phyloP scores from a whole-genome alignment of 2,329 filamentous ascomycete genomes.

The Sporothrix phasma region DNA sequence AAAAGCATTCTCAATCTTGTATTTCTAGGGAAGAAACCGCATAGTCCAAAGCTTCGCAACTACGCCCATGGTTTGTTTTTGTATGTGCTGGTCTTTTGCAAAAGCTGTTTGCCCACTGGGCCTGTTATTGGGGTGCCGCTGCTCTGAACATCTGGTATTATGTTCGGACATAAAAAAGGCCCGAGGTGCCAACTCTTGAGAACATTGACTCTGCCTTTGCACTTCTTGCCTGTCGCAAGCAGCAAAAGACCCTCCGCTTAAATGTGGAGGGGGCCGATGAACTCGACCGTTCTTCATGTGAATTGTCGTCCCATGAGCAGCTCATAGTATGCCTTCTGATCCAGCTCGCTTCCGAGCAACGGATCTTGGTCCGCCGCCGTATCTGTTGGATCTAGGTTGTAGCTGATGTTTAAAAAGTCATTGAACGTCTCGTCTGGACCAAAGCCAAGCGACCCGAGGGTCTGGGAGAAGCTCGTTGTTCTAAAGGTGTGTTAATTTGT shows the following conservation, averaged over 20 bases:
- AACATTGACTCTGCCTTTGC: too few relatives aligned
- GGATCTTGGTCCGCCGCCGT: constrained; percentile 23
- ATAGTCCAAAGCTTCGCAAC: too few relatives aligned
- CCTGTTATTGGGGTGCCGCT: too few relatives aligned
- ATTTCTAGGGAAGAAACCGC: too few relatives aligned
- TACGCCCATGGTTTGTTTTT: too few relatives aligned
- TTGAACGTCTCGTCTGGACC: constrained; percentile 29
- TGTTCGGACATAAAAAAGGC: background rate
- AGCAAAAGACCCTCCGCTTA: too few relatives aligned
- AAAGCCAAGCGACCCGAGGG: constrained; percentile 29
- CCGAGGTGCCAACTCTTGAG: background rate
- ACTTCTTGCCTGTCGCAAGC: background rate
- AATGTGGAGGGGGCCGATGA: too few relatives aligned
- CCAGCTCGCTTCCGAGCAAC: constrained; percentile 26
- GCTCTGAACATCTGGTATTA: too few relatives aligned
- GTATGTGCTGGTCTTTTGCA: too few relatives aligned
- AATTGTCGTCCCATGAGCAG: constrained; percentile 27
- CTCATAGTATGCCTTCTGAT: constrained; percentile 31
- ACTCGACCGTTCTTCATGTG: background rate
- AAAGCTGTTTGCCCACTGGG: too few relatives aligned
- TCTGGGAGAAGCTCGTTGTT: constrained; percentile 27
- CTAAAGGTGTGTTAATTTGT: constrained; percentile 18
- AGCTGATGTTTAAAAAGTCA: constrained; percentile 30
- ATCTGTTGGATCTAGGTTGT: constrained; percentile 27
- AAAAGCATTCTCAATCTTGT: too few relatives aligned